Evolutionary conservation across 2,329 filamentous ascomycete species (phyloP).

Genomic region (Cytospora mali): DNA sequence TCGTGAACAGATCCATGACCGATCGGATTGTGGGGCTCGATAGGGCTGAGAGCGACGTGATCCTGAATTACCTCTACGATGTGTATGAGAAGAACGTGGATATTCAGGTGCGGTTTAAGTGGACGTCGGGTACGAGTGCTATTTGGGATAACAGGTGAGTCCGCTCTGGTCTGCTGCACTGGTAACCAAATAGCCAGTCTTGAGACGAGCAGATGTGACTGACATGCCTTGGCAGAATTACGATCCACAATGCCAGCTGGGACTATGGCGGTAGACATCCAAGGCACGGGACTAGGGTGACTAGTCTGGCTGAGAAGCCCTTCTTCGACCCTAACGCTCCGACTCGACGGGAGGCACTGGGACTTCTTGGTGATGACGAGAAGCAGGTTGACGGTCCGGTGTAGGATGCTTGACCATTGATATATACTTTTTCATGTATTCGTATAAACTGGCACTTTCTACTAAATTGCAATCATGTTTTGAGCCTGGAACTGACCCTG

Average conservation of each 20-base stretch:
- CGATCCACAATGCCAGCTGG: constrained; percentile 75
- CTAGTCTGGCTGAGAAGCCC: constrained; percentile 70
- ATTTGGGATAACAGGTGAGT: constrained; percentile 70
- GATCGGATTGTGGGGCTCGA: constrained; percentile 69
- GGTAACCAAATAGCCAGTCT: background rate
- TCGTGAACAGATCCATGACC: constrained; percentile 72
- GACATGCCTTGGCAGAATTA: constrained; percentile 52
- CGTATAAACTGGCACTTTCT: background rate
- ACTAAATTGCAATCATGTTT: background rate
- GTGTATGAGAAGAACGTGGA: constrained; percentile 72
- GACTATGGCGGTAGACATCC: constrained; percentile 70
- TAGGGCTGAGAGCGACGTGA: constrained; percentile 67
- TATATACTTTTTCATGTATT: background rate
- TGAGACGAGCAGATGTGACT: background rate
- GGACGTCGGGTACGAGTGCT: constrained; percentile 67
- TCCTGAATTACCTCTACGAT: constrained; percentile 67
- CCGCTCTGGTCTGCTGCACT: background rate
- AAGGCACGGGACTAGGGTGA: constrained; percentile 72
- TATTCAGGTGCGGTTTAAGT: constrained; percentile 72
- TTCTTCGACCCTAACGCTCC: constrained; percentile 67
- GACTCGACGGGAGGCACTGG: constrained; percentile 67
- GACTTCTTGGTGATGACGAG: constrained; percentile 62
- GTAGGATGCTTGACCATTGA: background rate
- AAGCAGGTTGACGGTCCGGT: constrained; percentile 32
- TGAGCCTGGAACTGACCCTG: no score